Evolutionary conservation across 2,329 filamentous ascomycete genomes (phyloP).

Genomic region (Macrophomina pseudophaseolina): DNA sequence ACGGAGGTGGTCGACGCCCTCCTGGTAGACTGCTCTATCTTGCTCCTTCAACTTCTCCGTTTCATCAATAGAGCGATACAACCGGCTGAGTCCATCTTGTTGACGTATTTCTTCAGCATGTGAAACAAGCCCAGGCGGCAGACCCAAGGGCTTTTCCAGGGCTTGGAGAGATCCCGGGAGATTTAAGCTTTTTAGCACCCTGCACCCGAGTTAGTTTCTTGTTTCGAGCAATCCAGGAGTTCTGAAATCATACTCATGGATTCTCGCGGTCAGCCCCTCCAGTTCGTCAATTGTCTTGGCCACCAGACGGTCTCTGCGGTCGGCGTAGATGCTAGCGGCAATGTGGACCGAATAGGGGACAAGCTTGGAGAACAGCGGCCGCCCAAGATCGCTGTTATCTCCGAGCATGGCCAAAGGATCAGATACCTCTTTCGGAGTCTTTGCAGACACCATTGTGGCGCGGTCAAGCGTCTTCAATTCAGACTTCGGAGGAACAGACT

Average conservation of each 20-base stretch:
- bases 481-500: constrained; percentile 82
- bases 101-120: constrained; percentile 95
- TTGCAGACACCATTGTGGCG: constrained; percentile 83
- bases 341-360: constrained; percentile 96
- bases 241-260: constrained; percentile 66
- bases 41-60: constrained; percentile 86
- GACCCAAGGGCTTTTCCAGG: constrained; percentile 87
- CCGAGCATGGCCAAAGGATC: constrained; percentile 81
- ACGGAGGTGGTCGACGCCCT: constrained; percentile 77
- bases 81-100: constrained; percentile 78
- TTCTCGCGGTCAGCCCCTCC: constrained; percentile 76
- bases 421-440: constrained; percentile 79
- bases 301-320: constrained; percentile 86
- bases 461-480: constrained; percentile 85
- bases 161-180: constrained; percentile 92
- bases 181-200: constrained; percentile 77
- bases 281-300: constrained; percentile 85
- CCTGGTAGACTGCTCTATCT: constrained; percentile 78
- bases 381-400: constrained; percentile 79
- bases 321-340: constrained; percentile 92
- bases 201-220: constrained; percentile 34
- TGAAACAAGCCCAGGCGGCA: constrained; percentile 82
- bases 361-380: constrained; percentile 84
- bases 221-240: neutral
- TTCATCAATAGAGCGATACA: constrained; percentile 82